A percentile compares a stretch with the other conserved stretches of the same genome.
Conservation (phyloP, 805 yeast species). For the Tetrapisispora iriomotensis region DNA sequence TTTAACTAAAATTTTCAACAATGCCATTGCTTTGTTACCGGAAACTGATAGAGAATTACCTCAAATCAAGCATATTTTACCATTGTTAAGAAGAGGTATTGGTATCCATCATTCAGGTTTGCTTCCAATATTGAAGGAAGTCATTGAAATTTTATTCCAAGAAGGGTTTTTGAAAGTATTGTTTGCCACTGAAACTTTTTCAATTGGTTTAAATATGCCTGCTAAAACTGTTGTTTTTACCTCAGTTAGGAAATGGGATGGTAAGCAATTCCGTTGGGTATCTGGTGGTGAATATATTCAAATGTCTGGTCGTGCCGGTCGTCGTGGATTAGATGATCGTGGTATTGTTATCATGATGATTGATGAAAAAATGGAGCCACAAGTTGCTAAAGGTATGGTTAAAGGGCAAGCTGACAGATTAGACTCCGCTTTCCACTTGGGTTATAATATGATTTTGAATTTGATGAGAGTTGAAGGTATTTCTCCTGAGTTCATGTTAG, state of each 20-base stretch:
- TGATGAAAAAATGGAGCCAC: slow-evolving; percentile 99
- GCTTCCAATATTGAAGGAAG: slow-evolving; percentile 86
- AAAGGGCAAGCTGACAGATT: slow-evolving; percentile 97
- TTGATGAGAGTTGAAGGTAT: slow-evolving; percentile 96
- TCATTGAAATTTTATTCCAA: slow-evolving; percentile 91
- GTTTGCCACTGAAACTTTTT: slow-evolving; percentile 96
- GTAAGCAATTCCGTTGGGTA: slow-evolving; percentile 95
- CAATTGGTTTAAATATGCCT: slow-evolving; percentile 98
- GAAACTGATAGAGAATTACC: slow-evolving; percentile 89
- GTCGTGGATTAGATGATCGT: slow-evolving; percentile 98
- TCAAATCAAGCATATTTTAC: slow-evolving; percentile 85
- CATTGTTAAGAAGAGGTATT: slow-evolving; percentile 85
- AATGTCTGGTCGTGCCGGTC: slow-evolving; percentile 99
- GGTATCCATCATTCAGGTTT: slow-evolving; percentile 98
- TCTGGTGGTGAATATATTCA: slow-evolving; percentile 99
- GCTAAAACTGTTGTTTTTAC: slow-evolving; percentile 98
- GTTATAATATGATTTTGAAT: slow-evolving; percentile 94
- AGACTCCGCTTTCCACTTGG: slow-evolving; percentile 95
- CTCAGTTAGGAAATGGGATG: slow-evolving; percentile 97
- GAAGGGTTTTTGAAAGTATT: slow-evolving; percentile 91
- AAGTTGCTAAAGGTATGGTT: slow-evolving; percentile 98
- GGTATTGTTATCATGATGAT: slow-evolving; percentile 99
- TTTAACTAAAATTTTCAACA: slow-evolving; percentile 77
- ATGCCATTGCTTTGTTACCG: slow-evolving; percentile 80
- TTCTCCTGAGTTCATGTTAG: slow-evolving; percentile 95